Base-by-base conservation (phyloP, 164 flowering plant species). In the Brasenia schreberi region DNA sequence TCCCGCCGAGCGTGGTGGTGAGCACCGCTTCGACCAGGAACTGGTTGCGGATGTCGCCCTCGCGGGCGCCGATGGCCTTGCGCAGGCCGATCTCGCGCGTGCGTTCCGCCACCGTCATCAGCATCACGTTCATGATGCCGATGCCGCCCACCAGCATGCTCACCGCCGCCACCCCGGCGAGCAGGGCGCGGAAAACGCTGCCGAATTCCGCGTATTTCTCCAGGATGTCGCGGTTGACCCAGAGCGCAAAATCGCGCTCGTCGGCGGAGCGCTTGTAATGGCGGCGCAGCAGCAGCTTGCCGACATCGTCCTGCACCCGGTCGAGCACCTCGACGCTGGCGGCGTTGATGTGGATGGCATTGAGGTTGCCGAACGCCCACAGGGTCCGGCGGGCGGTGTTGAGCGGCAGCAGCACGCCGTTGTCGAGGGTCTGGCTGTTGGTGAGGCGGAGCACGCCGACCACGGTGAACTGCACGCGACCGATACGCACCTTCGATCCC, bases 71-170 rank as follows among this genome's bases (percentile, higher is more conserved):
- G 59, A 56, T 12, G 12, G 59, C 59, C 59, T 10, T 56, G 12
- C 59, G 59, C 12, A 56, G 10, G 59, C 59, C 59, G 59, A 56
- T 56, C 12, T 56, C 59, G 59, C 59, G 59, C 59, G 59, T 56
- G 12, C 59, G 59, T 12, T 56, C 59, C 12, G 59, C 12, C 12
- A 56, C 59, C 59, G 59, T 10, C 59, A 56, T 12, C 12, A 56
- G 59, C 59, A 56, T 56, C 12, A 56, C 12, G 59, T 56, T 56
- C 59, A 56, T 56, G 12, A 56, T 12, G 12, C 59, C 59, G 59
- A 56, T 56, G 12, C 59, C 59, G 59, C 59, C 59, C 12, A 56
- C 59, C 12, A 56, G 59, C 59, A 12, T 10, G 59, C 10, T 56
- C 59, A 56, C 59, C 59, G 59, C 59, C 12, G 12, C 12, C 59